Evolutionary conservation across 2,329 filamentous ascomycete genomes (phyloP).

Genomic region (Knoxdaviesia capensis): DNA sequence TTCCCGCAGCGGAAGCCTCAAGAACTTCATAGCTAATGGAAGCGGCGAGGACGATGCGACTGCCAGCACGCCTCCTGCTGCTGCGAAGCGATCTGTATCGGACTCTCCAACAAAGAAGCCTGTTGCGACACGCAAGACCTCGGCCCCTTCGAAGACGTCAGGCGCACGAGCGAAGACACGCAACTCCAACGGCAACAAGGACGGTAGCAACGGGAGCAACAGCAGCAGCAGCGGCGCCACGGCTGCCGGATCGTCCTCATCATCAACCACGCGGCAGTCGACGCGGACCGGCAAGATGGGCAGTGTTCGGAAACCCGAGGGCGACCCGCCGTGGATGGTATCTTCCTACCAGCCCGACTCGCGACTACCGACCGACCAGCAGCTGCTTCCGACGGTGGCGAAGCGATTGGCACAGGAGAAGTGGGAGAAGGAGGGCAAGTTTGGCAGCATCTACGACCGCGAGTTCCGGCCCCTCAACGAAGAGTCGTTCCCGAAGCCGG

Average conservation of each 20-base stretch:
- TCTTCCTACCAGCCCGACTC: constrained; percentile 93
- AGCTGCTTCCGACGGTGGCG: constrained; percentile 85
- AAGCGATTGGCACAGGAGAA: constrained; percentile 81
- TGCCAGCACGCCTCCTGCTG: background rate
- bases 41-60: constrained; percentile 13
- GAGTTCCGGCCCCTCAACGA: constrained; percentile 71
- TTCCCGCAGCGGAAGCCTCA: constrained; percentile 48
- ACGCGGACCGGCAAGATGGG: constrained; percentile 37
- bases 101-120: constrained; percentile 36
- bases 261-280: constrained; percentile 31
- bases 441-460: constrained; percentile 68
- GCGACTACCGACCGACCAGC: constrained; percentile 80
- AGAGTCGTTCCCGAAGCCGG: constrained; percentile 28
- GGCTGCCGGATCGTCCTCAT: background rate
- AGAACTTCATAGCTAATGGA: constrained; percentile 22
- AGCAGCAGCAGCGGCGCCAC: constrained; percentile 16
- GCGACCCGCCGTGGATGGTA: constrained; percentile 88
- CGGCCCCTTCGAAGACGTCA: constrained; percentile 19
- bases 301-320: constrained; percentile 54
- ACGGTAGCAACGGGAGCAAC: constrained; percentile 42
- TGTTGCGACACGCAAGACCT: constrained; percentile 21
- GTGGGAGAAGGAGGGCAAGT: constrained; percentile 82
- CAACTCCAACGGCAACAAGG: constrained; percentile 13
- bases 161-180: constrained; percentile 8
- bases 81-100: constrained; percentile 20